These are phyloP conservation scores for Penicillium argentinense DNA, from an alignment of 495 filamentous ascomycete genomes.

Conservation along the genomic window DNA sequence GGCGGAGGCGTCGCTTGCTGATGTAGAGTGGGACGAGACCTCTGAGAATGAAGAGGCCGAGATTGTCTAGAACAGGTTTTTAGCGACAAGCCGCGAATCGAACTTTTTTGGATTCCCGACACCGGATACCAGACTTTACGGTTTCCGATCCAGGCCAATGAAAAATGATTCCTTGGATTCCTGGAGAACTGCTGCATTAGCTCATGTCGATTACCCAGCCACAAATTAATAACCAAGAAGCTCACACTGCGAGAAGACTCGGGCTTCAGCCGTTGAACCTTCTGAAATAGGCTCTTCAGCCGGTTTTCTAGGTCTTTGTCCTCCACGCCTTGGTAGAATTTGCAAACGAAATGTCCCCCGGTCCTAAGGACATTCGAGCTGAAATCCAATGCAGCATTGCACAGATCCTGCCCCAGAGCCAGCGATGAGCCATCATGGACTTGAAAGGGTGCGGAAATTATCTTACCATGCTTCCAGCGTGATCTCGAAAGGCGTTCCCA, in stretches of 20 bases:
- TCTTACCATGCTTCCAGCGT: slow-evolving; percentile 92
- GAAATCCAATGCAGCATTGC: slow-evolving; percentile 79
- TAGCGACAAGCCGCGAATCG: not conserved
- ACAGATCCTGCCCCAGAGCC: slow-evolving; percentile 67
- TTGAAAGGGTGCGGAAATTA: slow-evolving; percentile 1
- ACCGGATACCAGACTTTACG: slow-evolving; percentile 4
- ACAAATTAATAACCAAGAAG: not conserved
- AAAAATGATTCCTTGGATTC: slow-evolving; percentile 91
- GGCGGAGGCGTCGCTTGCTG: slow-evolving; percentile 67
- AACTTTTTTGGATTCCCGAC: not conserved
- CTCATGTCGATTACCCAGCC: no score
- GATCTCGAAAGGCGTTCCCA: slow-evolving; percentile 81
- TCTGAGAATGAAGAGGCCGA: slow-evolving; percentile 47
- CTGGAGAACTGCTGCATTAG: slow-evolving; percentile 42
- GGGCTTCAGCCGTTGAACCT: slow-evolving; percentile 84
- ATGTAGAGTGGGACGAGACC: slow-evolving; percentile 62
- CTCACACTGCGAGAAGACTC: slow-evolving; percentile 83
- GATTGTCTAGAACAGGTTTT: slow-evolving; percentile 16
- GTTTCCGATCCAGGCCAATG: slow-evolving; percentile 63
- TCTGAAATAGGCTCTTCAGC: slow-evolving; percentile 71
- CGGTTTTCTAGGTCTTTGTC: slow-evolving; percentile 73
- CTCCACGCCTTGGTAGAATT: slow-evolving; percentile 91
- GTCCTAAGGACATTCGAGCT: slow-evolving; percentile 76
- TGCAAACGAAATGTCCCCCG: slow-evolving; percentile 90
- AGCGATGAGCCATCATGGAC: slow-evolving; percentile 63